phyloP scores from a whole-genome alignment of 306 rosid species.

The Gynostemma pentaphyllum region DNA sequence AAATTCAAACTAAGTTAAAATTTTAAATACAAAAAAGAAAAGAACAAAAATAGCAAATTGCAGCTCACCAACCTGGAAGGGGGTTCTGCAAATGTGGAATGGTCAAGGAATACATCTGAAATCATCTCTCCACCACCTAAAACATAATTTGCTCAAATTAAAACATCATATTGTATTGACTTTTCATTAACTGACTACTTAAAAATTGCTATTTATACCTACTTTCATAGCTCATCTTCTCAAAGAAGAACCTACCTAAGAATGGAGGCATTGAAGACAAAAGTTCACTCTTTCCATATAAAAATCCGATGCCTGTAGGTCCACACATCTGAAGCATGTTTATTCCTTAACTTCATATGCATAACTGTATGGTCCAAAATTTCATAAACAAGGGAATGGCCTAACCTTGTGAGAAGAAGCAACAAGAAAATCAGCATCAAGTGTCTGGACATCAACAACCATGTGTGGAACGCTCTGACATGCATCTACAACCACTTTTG shows the following conservation, averaged over 20 bases:
- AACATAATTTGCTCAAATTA: conserved; percentile 7
- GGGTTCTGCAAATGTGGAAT: conserved; percentile 84
- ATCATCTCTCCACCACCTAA: conserved; percentile 99
- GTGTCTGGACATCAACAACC: conserved; percentile 74
- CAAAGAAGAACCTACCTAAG: conserved; percentile 49
- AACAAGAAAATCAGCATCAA: conserved; percentile 88
- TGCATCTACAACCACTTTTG: conserved; percentile 90
- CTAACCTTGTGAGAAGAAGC: conserved; percentile 98
- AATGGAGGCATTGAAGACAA: conserved; percentile 88
- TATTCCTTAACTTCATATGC: conserved; percentile 25
- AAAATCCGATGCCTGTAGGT: conserved; percentile 94
- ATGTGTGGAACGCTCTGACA: conserved; percentile 99
- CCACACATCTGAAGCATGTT: conserved; percentile 87
- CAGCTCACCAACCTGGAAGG: conserved; percentile 70
- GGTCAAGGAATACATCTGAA: conserved; percentile 76
- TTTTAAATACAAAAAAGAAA: not conserved
- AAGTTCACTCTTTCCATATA: conserved; percentile 60
- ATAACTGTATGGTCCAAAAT: conserved; percentile 12
- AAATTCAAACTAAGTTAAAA: not conserved
- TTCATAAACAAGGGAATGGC: conserved; percentile 17
- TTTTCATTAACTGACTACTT: not conserved
- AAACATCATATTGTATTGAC: not conserved
- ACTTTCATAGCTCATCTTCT: not conserved
- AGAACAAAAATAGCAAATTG: not conserved
- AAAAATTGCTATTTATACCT: not conserved